These are phyloP conservation scores for Phytophthora chlamydospora DNA, from an alignment of 352 stramenopile species.

Conservation along the genomic window DNA sequence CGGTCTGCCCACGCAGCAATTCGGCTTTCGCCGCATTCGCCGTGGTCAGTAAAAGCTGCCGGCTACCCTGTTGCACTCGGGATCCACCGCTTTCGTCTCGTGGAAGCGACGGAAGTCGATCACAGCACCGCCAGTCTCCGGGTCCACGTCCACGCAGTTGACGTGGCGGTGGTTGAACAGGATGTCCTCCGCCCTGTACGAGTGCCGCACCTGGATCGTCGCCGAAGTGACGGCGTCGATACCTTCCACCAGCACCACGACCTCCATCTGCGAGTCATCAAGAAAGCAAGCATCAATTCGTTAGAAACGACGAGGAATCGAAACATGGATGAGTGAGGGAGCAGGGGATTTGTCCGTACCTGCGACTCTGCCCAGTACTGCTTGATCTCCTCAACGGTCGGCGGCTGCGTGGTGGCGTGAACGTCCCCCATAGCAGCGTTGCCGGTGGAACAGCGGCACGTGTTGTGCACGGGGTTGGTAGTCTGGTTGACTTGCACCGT, in stretches of 20 bases:
- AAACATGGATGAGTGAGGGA: too few species aligned
- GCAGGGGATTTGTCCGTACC: slow-evolving; percentile 31
- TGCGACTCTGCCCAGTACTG: slow-evolving; percentile 79
- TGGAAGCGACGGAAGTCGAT: slow-evolving; percentile 92
- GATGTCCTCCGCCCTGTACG: slow-evolving; percentile 94
- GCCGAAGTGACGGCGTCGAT: slow-evolving; percentile 95
- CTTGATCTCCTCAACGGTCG: slow-evolving; percentile 61
- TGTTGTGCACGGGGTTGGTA: slow-evolving; percentile 42
- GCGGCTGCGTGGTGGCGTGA: slow-evolving; percentile 36
- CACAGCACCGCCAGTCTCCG: slow-evolving; percentile 75
- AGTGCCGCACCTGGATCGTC: slow-evolving; percentile 96
- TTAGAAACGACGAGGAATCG: slow-evolving; percentile 6
- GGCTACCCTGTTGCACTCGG: slow-evolving; percentile 64
- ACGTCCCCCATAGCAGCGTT: slow-evolving; percentile 24
- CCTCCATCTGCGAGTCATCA: slow-evolving; percentile 79
- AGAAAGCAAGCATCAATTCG: slow-evolving; percentile 3
- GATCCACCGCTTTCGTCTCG: slow-evolving; percentile 62
- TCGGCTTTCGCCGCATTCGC: background rate
- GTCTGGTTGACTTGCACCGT: slow-evolving; percentile 35
- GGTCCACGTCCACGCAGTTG: slow-evolving; percentile 89
- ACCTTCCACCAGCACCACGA: slow-evolving; percentile 96
- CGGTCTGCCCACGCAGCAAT: slow-evolving; percentile 2
- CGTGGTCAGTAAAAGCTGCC: slow-evolving; percentile 59
- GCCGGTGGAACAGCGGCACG: slow-evolving; percentile 46
- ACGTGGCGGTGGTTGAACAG: slow-evolving; percentile 93